Evolutionary conservation across 2,329 filamentous ascomycete species (phyloP).

Genomic region (Blastomyces parvus): DNA sequence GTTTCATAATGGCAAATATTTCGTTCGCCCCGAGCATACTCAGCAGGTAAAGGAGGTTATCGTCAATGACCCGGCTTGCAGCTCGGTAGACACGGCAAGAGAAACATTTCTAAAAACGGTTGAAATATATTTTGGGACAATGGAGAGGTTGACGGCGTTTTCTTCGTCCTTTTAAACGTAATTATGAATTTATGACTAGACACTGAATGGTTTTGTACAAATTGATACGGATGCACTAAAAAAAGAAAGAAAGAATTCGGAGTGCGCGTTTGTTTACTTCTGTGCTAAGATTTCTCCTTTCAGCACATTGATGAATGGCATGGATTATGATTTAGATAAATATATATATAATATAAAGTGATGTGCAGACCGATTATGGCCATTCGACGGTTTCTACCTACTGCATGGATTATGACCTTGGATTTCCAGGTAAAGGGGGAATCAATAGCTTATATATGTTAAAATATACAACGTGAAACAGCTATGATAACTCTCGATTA

Average conservation of each 20-base stretch:
- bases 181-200: not conserved
- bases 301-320: not conserved
- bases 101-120: slow-evolving; percentile 21
- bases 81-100: slow-evolving; percentile 18
- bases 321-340: not conserved
- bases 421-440: not conserved
- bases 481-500: not conserved
- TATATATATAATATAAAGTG: not conserved
- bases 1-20: slow-evolving; percentile 36
- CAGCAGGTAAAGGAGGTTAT: slow-evolving; percentile 37
- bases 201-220: not conserved
- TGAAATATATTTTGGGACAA: slow-evolving; percentile 17
- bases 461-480: not conserved
- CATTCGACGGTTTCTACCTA: not conserved
- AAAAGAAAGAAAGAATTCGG: too few species aligned
- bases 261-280: not conserved
- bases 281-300: not conserved
- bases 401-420: not conserved
- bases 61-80: slow-evolving; percentile 29
- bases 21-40: slow-evolving; percentile 35
- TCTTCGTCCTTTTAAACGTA: slow-evolving; percentile 2
- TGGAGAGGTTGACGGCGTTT: slow-evolving; percentile 17
- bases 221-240: not conserved
- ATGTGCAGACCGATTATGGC: not conserved
- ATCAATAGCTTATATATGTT: not conserved